Base-by-base conservation (phyloP, 1,284 basidiomycete genomes). In the Cutaneotrichosporon sp. region DNA sequence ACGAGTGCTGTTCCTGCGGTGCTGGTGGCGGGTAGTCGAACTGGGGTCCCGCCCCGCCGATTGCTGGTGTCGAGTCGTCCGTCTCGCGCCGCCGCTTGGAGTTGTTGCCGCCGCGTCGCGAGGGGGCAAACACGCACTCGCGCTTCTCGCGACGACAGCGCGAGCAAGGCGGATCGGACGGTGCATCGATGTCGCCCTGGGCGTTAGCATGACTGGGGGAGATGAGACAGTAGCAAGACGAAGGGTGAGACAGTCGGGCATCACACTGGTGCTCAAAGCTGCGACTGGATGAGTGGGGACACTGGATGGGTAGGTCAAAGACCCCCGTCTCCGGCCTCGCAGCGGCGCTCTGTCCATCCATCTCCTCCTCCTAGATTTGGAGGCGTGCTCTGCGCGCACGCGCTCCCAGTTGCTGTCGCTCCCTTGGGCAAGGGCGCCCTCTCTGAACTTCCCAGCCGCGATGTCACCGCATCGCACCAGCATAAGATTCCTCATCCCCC, bases 61-160 rank as follows among this genome's bases (percentile, higher is more conserved):
- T 31, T 4, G 21, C 38, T 13, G 57, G 49, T 11, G 30, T 13
- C 22, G 46, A 62, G 34, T 49, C 51, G n/a, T 70, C 58, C 56
- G 57, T 52, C 16, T 72, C 67, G 10, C 62, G 61, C 22, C 65
- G 46, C n/a, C 73, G 64, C 62, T 73, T 75, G 2, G 68, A 56
- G 58, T 77, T 77, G 65, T 78, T 77, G n/a, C 74, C 78, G 26
- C 74, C 79, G 3, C 79, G 68, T 10, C 73, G 70, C 3, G 75
- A 76, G 1, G 76, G 77, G 2, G 75, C 76, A 60, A 82, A 83
- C 26, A 82, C 73, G 62, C 82, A 83, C 60, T 82, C 77, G 9
- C 78, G 74, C 26, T 78, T 74, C 61, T 82, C 82, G 18, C 82
- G 73, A 16, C 76, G 75, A 63, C 82, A 83, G 16, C 82, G 69